Percentiles rank a stretch among this genome's conserved stretches.
Evolutionary conservation across 305 asterid genomes (phyloP).

Genomic region (Plantago coronopus): DNA sequence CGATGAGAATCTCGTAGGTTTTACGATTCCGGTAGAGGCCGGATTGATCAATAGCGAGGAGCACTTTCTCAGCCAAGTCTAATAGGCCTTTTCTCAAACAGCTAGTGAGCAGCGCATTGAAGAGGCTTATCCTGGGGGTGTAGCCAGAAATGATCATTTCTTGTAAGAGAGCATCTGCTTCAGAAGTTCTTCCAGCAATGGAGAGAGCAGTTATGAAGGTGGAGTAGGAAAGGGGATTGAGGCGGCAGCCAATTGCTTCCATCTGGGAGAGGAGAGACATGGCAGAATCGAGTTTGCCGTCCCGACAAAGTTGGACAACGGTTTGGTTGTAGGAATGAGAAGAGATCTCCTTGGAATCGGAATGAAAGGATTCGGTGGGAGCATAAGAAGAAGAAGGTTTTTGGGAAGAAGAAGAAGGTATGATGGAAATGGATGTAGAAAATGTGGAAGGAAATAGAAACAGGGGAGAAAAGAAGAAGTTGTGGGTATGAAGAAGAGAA

Average conservation of each 20-base stretch:
- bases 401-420: not conserved
- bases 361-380: too few species aligned
- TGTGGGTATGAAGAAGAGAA: too few species aligned
- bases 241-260: constrained; percentile 76
- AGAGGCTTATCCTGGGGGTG: constrained; percentile 46
- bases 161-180: constrained; percentile 72
- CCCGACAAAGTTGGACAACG: constrained; percentile 53
- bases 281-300: constrained; percentile 65
- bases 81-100: constrained; percentile 72
- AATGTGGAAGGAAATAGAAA: too few species aligned
- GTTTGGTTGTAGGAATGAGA: constrained; percentile 46
- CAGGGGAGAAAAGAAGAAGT: too few species aligned
- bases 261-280: constrained; percentile 62
- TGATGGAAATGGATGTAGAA: too few species aligned
- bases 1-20: constrained; percentile 67
- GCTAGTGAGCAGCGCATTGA: constrained; percentile 55
- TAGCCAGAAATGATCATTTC: constrained; percentile 67
- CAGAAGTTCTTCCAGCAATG: constrained; percentile 68
- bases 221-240: constrained; percentile 43
- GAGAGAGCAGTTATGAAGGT: constrained; percentile 56
- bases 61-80: constrained; percentile 50
- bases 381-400: not conserved
- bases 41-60: constrained; percentile 34
- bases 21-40: constrained; percentile 51
- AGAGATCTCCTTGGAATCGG: constrained; percentile 47